Conservation (phyloP, 192 early-diverging fungal species). For the Linnemannia exigua region DNA sequence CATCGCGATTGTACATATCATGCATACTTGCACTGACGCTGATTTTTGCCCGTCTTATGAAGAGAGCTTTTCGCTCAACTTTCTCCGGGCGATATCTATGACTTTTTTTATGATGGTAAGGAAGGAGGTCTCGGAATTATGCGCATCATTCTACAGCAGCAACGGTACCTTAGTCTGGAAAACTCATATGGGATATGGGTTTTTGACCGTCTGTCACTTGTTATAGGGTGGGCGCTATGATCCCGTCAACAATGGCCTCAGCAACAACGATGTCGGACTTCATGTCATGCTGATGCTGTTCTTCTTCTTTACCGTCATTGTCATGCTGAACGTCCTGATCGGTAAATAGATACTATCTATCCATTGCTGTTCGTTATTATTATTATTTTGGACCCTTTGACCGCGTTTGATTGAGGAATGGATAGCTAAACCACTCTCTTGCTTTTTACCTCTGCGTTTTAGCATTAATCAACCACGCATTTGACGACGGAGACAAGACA, state of each 20-base stretch:
- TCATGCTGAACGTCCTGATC: constrained; percentile 34
- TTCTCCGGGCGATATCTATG: neutral
- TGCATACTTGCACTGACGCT: neutral
- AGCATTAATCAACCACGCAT: constrained; percentile 9
- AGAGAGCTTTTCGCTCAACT: neutral
- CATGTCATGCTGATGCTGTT: constrained; percentile 19
- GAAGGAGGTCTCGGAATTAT: neutral
- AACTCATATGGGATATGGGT: neutral
- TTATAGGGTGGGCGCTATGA: constrained; percentile 25
- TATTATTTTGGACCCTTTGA: neutral
- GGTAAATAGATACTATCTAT: neutral
- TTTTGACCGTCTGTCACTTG: neutral
- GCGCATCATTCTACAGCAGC: too few relatives aligned
- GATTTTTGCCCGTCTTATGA: neutral
- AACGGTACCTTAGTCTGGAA: too few relatives aligned
- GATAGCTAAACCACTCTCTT: neutral
- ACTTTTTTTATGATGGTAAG: constrained; percentile 29
- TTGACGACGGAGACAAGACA: neutral
- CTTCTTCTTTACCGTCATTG: constrained; percentile 27
- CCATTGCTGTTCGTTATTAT: too few relatives aligned
- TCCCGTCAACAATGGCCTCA: neutral
- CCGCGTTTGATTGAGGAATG: neutral
- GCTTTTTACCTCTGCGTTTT: neutral
- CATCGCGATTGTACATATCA: constrained; percentile 2
- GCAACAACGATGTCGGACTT: neutral